Conservation (phyloP, 495 filamentous ascomycete species). For the Delitschia confertaspora region DNA sequence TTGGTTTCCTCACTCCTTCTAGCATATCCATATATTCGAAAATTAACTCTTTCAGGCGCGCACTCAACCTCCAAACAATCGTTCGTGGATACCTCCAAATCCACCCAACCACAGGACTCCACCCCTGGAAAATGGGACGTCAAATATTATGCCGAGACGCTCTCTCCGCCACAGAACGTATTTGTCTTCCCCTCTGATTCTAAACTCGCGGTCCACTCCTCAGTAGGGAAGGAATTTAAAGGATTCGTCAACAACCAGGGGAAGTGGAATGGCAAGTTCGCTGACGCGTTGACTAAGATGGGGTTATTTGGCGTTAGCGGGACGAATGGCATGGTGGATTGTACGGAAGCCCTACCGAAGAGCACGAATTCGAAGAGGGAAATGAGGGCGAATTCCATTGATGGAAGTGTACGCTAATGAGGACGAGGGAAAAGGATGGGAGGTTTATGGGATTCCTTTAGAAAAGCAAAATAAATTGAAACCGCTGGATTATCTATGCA, state of each 20-base stretch:
- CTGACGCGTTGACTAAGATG: constrained; percentile 22
- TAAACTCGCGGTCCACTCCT: constrained; percentile 8
- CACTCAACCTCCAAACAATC: constrained; percentile 27
- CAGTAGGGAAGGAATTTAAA: constrained; percentile 29
- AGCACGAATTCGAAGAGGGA: constrained; percentile 16
- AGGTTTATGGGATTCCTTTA: too few relatives aligned
- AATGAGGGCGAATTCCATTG: constrained; percentile 44
- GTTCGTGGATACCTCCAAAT: constrained; percentile 8
- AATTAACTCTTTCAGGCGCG: too few relatives aligned
- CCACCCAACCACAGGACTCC: constrained; percentile 24
- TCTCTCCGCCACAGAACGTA: constrained; percentile 13
- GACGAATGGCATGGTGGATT: constrained; percentile 12
- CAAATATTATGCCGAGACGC: constrained; percentile 28
- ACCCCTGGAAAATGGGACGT: constrained; percentile 33
- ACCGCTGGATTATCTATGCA: too few relatives aligned
- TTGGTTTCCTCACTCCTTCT: too few relatives aligned
- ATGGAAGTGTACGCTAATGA: too few relatives aligned
- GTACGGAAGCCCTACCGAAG: constrained; percentile 24
- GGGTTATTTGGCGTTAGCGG: constrained; percentile 14
- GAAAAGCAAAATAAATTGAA: too few relatives aligned
- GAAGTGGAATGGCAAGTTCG: constrained; percentile 28
- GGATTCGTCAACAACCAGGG: constrained; percentile 33
- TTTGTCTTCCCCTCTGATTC: constrained; percentile 21
- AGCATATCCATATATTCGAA: too few relatives aligned
- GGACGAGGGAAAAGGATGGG: too few relatives aligned